These are phyloP conservation scores for Setaria viridis DNA, from an alignment of 202 grass and related monocot species.

Conservation along the genomic window DNA sequence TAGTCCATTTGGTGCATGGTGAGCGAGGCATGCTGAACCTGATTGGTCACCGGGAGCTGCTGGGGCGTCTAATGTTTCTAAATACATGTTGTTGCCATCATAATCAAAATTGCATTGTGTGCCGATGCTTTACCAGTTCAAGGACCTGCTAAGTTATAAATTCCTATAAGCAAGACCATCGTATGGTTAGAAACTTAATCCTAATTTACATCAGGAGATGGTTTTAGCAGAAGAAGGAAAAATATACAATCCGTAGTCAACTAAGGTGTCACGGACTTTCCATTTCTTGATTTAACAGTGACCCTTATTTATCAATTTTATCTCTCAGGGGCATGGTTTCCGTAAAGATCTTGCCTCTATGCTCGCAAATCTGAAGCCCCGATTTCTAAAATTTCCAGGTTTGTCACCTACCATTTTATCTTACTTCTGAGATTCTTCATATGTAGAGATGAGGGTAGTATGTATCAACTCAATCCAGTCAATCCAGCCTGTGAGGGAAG, in stretches of 20 bases:
- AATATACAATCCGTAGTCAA: not conserved
- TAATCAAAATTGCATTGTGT: slow-evolving; percentile 28
- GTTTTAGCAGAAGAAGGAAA: slow-evolving; percentile 14
- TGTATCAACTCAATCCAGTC: not conserved
- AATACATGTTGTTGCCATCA: slow-evolving; percentile 5
- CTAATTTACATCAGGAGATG: slow-evolving; percentile 19
- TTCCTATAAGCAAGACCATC: not conserved
- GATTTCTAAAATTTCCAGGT: slow-evolving; percentile 91
- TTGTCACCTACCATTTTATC: slow-evolving; percentile 38
- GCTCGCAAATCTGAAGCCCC: slow-evolving; percentile 82
- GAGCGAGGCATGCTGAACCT: not conserved
- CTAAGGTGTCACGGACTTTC: slow-evolving; percentile 5
- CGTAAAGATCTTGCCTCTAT: slow-evolving; percentile 78
- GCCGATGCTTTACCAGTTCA: slow-evolving; percentile 16
- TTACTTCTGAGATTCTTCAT: slow-evolving; percentile 39
- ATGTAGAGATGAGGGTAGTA: slow-evolving; percentile 7
- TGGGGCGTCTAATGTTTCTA: slow-evolving; percentile 6
- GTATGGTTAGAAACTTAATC: not conserved
- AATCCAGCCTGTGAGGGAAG: not conserved
- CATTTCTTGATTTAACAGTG: slow-evolving; percentile 19
- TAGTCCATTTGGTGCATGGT: slow-evolving; percentile 17
- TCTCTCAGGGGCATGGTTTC: slow-evolving; percentile 74
- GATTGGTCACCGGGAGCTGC: not conserved
- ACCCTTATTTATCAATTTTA: slow-evolving; percentile 28
- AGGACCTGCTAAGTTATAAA: not conserved